Evolutionary conservation across 2,329 filamentous ascomycete genomes (phyloP).

Genomic region (Colletotrichum zoysiae): DNA sequence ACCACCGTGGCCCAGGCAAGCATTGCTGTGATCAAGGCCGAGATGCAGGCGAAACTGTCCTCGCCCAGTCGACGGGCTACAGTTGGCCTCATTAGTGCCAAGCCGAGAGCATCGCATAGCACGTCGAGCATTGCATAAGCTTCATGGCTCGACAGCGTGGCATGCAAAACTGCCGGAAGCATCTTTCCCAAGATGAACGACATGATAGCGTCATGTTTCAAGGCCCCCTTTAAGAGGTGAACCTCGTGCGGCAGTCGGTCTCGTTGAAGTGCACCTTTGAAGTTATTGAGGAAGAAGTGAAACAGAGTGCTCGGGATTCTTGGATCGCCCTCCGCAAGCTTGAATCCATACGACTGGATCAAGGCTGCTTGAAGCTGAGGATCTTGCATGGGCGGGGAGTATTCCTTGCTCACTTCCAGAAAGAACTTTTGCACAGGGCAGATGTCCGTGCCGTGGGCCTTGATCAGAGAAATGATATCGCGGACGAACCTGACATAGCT

Average conservation of each 20-base stretch:
- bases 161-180: constrained; percentile 65
- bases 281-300: constrained; percentile 69
- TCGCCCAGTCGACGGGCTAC: constrained; percentile 55
- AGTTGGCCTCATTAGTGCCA: constrained; percentile 51
- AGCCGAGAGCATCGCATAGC: constrained; percentile 59
- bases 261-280: constrained; percentile 66
- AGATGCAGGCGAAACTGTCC: constrained; percentile 50
- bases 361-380: constrained; percentile 68
- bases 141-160: constrained; percentile 50
- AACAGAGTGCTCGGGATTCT: constrained; percentile 64
- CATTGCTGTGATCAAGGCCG: constrained; percentile 42
- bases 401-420: constrained; percentile 67
- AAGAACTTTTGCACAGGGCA: constrained; percentile 68
- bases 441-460: constrained; percentile 66
- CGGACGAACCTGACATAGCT: constrained; percentile 65
- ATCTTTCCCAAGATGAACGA: constrained; percentile 65
- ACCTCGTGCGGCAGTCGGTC: constrained; percentile 62
- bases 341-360: constrained; percentile 68
- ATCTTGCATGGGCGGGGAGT: constrained; percentile 67
- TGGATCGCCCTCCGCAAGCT: constrained; percentile 64
- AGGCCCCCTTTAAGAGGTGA: constrained; percentile 60
- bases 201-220: constrained; percentile 60
- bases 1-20: constrained; percentile 43
- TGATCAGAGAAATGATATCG: constrained; percentile 65
- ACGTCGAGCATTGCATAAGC: constrained; percentile 64